Conservation (phyloP, 192 early-diverging fungal genomes). For the Coemansia sp. region DNA sequence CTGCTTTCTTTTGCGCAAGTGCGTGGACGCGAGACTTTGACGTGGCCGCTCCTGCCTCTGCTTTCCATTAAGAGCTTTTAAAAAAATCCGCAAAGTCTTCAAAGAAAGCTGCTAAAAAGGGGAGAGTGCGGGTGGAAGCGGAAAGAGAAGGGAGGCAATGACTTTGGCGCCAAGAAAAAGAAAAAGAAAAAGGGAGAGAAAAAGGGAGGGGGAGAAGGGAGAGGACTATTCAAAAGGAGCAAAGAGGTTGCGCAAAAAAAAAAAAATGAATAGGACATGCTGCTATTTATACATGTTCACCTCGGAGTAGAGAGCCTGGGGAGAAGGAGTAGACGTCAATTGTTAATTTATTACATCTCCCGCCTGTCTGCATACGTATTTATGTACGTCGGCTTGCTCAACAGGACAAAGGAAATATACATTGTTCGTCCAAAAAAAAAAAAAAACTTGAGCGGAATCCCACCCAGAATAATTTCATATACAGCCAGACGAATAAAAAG, state of each 20-base stretch:
- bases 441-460: background rate
- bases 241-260: background rate
- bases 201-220: background rate
- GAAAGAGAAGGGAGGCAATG: background rate
- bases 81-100: constrained; percentile 9
- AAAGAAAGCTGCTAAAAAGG: constrained; percentile 4
- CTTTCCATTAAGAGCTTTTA: constrained; percentile 8
- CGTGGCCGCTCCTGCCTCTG: constrained; percentile 2
- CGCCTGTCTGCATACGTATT: constrained; percentile 3
- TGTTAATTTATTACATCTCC: constrained; percentile 7
- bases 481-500: background rate
- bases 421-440: background rate
- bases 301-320: background rate
- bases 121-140: background rate
- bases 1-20: constrained; percentile 7
- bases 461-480: background rate
- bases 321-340: background rate
- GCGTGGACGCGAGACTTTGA: background rate
- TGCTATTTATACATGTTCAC: constrained; percentile 7
- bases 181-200: background rate
- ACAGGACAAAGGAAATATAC: background rate
- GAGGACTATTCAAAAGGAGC: background rate
- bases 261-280: background rate
- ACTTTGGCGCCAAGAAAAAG: background rate
- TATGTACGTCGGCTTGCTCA: constrained; percentile 2